Conservation (phyloP, 140 eudicot species). For the Senecio squalidus region DNA sequence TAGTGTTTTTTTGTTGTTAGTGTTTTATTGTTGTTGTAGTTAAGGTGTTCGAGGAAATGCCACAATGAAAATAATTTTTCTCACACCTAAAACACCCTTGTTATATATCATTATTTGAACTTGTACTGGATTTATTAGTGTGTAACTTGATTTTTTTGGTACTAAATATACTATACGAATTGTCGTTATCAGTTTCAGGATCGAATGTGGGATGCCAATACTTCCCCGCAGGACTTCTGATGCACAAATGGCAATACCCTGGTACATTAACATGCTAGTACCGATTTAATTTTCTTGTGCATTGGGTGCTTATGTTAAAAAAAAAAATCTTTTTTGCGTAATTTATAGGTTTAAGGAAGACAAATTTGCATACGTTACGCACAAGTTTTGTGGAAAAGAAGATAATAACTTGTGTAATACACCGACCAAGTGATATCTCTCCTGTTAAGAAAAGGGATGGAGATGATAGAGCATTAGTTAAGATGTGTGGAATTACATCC, state of each 20-base stretch:
- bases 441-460: constrained; percentile 18
- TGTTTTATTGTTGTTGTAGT: constrained; percentile 19
- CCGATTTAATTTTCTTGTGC: background rate
- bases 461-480: constrained; percentile 54
- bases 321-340: too few species aligned
- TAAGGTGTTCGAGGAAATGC: constrained; percentile 20
- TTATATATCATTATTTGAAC: background rate
- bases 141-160: constrained; percentile 6
- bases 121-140: background rate
- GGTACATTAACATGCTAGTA: constrained; percentile 10
- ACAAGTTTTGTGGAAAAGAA: constrained; percentile 15
- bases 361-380: constrained; percentile 12
- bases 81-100: background rate
- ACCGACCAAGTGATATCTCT: constrained; percentile 22
- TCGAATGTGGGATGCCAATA: constrained; percentile 33
- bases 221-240: constrained; percentile 19
- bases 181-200: constrained; percentile 42
- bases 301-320: too few species aligned
- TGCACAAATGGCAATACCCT: constrained; percentile 17
- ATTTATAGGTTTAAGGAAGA: constrained; percentile 29
- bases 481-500: constrained; percentile 98
- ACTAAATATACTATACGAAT: constrained; percentile 8
- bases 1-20: background rate
- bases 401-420: constrained; percentile 5
- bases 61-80: constrained; percentile 4